Evolutionary conservation across 306 rosid species (phyloP).

Genomic region (Rubus idaeus): DNA sequence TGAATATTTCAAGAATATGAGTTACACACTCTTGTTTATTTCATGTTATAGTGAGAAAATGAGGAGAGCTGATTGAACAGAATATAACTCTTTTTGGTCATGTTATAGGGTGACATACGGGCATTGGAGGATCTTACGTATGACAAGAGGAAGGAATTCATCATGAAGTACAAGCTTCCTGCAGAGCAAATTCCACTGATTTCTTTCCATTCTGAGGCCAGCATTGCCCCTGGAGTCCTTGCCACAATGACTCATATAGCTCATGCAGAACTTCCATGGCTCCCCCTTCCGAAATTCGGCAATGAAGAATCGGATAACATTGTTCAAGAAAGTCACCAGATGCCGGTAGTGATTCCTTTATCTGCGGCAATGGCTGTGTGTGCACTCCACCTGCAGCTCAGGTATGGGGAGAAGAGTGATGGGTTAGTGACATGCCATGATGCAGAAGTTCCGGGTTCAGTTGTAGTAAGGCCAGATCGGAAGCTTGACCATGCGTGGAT

Average conservation of each 20-base stretch:
- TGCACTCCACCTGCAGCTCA: constrained; percentile 66
- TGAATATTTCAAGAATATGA: background rate
- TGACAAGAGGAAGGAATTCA: constrained; percentile 70
- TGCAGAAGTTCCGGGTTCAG: constrained; percentile 86
- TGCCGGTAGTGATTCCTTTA: constrained; percentile 67
- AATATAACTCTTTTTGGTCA: background rate
- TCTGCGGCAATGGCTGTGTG: constrained; percentile 82
- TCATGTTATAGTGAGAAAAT: background rate
- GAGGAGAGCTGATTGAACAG: background rate
- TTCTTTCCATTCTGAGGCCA: constrained; percentile 80
- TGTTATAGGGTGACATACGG: constrained; percentile 61
- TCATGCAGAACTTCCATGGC: constrained; percentile 74
- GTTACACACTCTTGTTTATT: background rate
- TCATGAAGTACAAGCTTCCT: constrained; percentile 66
- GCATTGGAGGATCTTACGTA: constrained; percentile 89
- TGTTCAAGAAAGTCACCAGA: constrained; percentile 40
- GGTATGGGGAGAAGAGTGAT: constrained; percentile 81
- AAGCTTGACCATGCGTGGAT: constrained; percentile 91
- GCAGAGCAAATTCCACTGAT: constrained; percentile 52
- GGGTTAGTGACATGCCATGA: constrained; percentile 70
- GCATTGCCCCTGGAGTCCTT: constrained; percentile 56
- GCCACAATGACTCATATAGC: constrained; percentile 85
- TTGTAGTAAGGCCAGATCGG: constrained; percentile 60
- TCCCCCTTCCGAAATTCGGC: constrained; percentile 39
- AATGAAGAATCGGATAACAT: constrained; percentile 29